Evolutionary conservation across 1,284 basidiomycete species (phyloP).

Genomic region (Puccinia horiana): DNA sequence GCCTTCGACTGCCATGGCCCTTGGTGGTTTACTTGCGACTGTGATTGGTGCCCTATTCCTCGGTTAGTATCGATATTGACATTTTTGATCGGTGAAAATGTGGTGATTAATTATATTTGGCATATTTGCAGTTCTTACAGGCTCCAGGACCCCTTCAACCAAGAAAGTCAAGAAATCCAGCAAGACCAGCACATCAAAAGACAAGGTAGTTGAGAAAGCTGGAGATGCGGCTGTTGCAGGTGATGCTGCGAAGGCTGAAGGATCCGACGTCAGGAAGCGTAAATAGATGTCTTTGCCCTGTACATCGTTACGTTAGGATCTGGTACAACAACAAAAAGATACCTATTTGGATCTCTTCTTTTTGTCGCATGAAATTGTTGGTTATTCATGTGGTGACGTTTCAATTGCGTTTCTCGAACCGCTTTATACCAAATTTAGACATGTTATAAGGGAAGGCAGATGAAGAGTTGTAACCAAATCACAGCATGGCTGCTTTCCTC

Average conservation of each 20-base stretch:
- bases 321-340: background rate
- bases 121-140: conserved; percentile 39
- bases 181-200: conserved; percentile 50
- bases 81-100: no score
- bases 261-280: conserved; percentile 46
- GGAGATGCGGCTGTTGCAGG: conserved; percentile 46
- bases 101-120: background rate
- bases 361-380: background rate
- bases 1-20: conserved; percentile 78
- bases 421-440: background rate
- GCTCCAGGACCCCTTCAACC: conserved; percentile 50
- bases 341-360: background rate
- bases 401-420: background rate
- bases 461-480: background rate
- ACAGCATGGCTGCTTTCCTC: background rate
- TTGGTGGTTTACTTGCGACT: conserved; percentile 72
- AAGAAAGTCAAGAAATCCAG: conserved; percentile 49
- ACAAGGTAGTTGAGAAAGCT: conserved; percentile 26
- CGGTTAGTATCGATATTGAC: conserved; percentile 5
- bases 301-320: background rate
- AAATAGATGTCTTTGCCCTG: conserved; percentile 6
- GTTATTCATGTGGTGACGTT: background rate
- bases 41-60: conserved; percentile 65
- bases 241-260: conserved; percentile 33
- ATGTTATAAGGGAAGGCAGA: background rate